These are phyloP conservation scores for Yamagishiella unicocca DNA, from an alignment of 139 green algal genomes.

Conservation along the genomic window DNA sequence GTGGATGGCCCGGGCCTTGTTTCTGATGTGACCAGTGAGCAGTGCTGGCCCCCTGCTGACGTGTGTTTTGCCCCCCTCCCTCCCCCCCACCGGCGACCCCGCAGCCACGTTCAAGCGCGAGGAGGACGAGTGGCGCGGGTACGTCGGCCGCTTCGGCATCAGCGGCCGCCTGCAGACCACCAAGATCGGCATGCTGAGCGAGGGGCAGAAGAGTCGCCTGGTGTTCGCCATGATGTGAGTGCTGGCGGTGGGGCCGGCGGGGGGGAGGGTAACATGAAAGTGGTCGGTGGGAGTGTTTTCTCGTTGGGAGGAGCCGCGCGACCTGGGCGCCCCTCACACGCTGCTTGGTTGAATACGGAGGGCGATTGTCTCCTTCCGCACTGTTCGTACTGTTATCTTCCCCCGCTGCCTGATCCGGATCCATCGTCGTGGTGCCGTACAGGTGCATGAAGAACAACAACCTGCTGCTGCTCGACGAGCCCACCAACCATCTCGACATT, in stretches of 20 bases:
- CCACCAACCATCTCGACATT: conserved; percentile 96
- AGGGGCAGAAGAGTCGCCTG: conserved; percentile 93
- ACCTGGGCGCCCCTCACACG: too few species aligned
- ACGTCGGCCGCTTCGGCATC: conserved; percentile 82
- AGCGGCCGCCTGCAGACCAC: conserved; percentile 78
- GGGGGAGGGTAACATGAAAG: neutral
- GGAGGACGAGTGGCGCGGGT: conserved; percentile 79
- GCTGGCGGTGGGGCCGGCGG: conserved; percentile 54
- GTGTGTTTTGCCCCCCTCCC: neutral
- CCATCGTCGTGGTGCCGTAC: neutral
- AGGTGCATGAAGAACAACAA: conserved; percentile 70
- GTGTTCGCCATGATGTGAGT: conserved; percentile 94
- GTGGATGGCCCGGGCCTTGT: too few species aligned
- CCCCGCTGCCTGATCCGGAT: neutral
- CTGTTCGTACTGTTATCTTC: too few species aligned
- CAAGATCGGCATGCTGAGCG: conserved; percentile 84
- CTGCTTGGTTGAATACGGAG: too few species aligned
- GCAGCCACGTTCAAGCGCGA: conserved; percentile 63
- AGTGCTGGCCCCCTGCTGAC: neutral
- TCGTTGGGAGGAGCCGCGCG: too few species aligned
- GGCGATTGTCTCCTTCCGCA: too few species aligned
- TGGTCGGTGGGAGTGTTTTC: too few species aligned
- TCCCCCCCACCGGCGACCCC: conserved; percentile 15
- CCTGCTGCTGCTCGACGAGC: conserved; percentile 94
- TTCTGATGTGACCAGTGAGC: too few species aligned